Evolutionary conservation across 2,329 filamentous ascomycete species (phyloP), one percentile per base, ranked within the genome.

Genomic region (Penicillium freii): DNA sequence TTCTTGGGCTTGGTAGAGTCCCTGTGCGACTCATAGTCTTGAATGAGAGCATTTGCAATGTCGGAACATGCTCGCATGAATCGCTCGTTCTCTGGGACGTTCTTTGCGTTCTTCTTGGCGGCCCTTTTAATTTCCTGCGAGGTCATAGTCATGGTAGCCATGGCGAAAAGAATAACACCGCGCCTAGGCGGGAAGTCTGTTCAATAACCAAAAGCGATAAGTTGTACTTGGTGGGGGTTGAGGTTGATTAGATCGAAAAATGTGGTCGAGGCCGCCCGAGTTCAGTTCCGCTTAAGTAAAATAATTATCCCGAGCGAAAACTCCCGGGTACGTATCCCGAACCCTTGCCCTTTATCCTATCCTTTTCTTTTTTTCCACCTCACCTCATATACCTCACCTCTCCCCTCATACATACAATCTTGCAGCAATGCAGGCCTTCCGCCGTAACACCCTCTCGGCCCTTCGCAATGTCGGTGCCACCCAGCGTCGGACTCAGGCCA

Each of bases 41-140:
- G 91, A 67, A 99, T 96, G 47, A 99, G 84, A 53, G 88, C 89
- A 71, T 91, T 95, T 51, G 92, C 93, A 69, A 99, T 92, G 68
- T 99, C 95, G 61, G 93, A 92, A 76, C 95, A 99, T 67, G 92
- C 94, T 74, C 92, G 86, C 75, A 97, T 85, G 74, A 90, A 97
- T 51, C 94, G 87, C 78, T 99, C 94, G 76, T 92, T 96, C 77
- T 99, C 94, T 27, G 94, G 91, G 2, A 91, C 84, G 13, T 96
- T 82, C 66, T 92, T 91, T 65, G 84, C 79, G 68, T 85, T 88
- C 75, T 91, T 94, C 67, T 86, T 82, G 31, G 63, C 59, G 15
- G 83, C 72, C 60, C 81, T 82, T 63, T 80, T 79, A 15, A 77
- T 69, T 62, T 82, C 76, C 55, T 82, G 84, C 69, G 84, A 76